Evolutionary conservation across 495 filamentous ascomycete species (phyloP).

Genomic region (Penicillium paradoxum): DNA sequence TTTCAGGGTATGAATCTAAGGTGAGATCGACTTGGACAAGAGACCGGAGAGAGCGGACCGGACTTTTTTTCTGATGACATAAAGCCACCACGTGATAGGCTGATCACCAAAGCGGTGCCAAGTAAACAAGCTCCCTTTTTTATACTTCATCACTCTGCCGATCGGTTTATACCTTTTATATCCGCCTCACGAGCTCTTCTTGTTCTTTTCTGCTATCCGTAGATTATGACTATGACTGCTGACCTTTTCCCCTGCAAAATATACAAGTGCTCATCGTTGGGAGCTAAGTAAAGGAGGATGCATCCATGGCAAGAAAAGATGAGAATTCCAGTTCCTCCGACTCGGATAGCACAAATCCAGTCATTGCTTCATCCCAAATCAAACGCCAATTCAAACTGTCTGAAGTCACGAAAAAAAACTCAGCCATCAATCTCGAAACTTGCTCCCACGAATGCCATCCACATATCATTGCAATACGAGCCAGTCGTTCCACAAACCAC

Average conservation of each 20-base stretch:
- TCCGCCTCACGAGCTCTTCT: too few species aligned
- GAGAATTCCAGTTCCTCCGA: constrained; percentile 9
- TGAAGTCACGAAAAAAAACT: constrained; percentile 23
- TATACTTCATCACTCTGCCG: neutral
- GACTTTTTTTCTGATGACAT: constrained; percentile 10
- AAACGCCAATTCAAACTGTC: constrained; percentile 21
- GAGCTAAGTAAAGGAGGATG: neutral
- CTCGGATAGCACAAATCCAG: constrained; percentile 18
- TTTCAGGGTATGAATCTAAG: neutral
- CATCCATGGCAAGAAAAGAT: neutral
- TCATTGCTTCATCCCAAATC: constrained; percentile 30
- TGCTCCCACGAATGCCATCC: constrained; percentile 30
- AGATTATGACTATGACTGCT: neutral
- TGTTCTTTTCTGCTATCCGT: too few species aligned
- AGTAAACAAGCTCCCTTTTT: neutral
- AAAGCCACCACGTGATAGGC: constrained; percentile 9
- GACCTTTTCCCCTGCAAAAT: neutral
- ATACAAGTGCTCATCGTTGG: neutral
- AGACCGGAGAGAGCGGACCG: constrained; percentile 14
- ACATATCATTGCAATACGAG: constrained; percentile 23
- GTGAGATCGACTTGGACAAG: constrained; percentile 15
- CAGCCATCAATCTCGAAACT: constrained; percentile 17
- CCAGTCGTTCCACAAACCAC: constrained; percentile 30
- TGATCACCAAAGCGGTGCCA: neutral
- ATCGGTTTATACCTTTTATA: neutral